phyloP scores from a whole-genome alignment of 1,284 basidiomycete species.

The Rhodotorula sp. region DNA sequence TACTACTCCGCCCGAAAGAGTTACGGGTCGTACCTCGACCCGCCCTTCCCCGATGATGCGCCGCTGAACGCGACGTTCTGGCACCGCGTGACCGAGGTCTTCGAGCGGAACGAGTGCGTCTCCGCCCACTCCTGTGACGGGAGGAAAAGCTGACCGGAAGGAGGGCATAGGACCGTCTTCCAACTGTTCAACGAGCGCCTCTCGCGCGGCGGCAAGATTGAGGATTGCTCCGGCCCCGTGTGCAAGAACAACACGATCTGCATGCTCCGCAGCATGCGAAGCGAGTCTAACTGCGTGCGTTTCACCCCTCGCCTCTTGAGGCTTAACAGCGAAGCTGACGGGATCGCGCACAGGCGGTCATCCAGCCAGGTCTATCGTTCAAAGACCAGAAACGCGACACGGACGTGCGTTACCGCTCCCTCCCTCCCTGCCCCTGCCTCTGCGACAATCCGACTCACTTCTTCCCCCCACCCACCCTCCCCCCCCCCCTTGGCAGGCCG shows the following conservation, averaged over 20 bases:
- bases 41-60: conserved; percentile 24
- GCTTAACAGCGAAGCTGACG: not conserved
- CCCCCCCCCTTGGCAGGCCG: conserved; percentile 15
- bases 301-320: not conserved
- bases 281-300: conserved; percentile 40
- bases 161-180: conserved; percentile 24
- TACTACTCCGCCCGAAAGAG: conserved; percentile 62
- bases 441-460: not conserved
- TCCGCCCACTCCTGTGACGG: conserved; percentile 44
- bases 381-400: conserved; percentile 41
- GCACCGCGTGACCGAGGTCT: conserved; percentile 63
- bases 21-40: conserved; percentile 47
- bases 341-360: conserved; percentile 19
- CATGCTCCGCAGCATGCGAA: conserved; percentile 38
- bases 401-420: conserved; percentile 31
- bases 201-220: conserved; percentile 35
- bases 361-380: conserved; percentile 39
- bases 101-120: conserved; percentile 57
- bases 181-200: conserved; percentile 36
- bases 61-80: conserved; percentile 60
- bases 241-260: conserved; percentile 42
- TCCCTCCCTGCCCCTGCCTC: too few relatives aligned
- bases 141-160: not conserved
- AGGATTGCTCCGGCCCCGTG: conserved; percentile 27
- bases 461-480: too few relatives aligned